A percentile compares a stretch with the other conserved stretches of the same genome.
Conservation (phyloP, 2,329 filamentous ascomycete genomes). For the Ophiocordyceps sinensis region DNA sequence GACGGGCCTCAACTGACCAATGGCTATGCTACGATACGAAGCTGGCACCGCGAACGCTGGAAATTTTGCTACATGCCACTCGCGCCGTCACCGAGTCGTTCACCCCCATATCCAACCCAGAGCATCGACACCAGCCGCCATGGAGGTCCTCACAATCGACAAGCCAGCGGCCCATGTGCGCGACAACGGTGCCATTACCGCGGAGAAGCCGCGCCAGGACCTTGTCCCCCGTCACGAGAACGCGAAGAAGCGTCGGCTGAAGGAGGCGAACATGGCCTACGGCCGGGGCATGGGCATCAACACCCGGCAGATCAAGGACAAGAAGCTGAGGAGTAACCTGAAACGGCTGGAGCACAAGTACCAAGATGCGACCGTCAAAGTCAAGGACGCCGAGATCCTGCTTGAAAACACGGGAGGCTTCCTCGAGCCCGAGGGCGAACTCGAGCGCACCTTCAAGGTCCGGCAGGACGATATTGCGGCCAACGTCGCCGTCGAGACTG, state of each 20-base stretch:
- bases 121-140: slow-evolving; percentile 10
- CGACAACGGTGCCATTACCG: slow-evolving; percentile 38
- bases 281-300: slow-evolving; percentile 69
- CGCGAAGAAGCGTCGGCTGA: slow-evolving; percentile 34
- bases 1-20: slow-evolving; percentile 7
- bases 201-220: slow-evolving; percentile 34
- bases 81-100: not conserved
- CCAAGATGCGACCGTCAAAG: slow-evolving; percentile 63
- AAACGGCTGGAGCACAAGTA: slow-evolving; percentile 70
- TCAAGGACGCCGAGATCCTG: slow-evolving; percentile 91
- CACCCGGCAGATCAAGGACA: slow-evolving; percentile 64
- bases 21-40: slow-evolving; percentile 12
- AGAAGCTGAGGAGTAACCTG: slow-evolving; percentile 74
- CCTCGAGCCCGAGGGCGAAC: slow-evolving; percentile 71
- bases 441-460: slow-evolving; percentile 87
- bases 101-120: slow-evolving; percentile 3
- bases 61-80: not conserved
- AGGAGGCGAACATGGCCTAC: slow-evolving; percentile 60
- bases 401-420: slow-evolving; percentile 78
- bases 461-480: slow-evolving; percentile 72
- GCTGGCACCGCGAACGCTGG: not conserved
- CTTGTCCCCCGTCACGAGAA: slow-evolving; percentile 36
- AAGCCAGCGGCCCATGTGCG: slow-evolving; percentile 21
- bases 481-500: slow-evolving; percentile 66
- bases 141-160: slow-evolving; percentile 23